These are phyloP conservation scores for Knufia petricola DNA, from an alignment of 2,329 filamentous ascomycete species.

Conservation along the genomic window DNA sequence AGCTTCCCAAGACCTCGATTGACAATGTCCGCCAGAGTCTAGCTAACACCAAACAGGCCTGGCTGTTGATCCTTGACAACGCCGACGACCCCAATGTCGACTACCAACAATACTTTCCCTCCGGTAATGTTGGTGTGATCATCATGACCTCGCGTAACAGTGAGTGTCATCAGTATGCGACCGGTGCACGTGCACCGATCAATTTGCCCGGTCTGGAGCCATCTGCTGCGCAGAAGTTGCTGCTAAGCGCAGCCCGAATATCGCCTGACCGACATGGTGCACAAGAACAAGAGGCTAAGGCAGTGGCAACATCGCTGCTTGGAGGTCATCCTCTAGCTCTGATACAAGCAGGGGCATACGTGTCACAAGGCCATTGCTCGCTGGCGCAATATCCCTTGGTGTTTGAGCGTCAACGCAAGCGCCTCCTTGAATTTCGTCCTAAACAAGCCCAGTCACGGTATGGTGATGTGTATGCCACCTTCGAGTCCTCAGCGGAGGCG, in stretches of 20 bases:
- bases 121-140: conserved; percentile 10
- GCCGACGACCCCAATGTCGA: conserved; percentile 17
- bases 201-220: conserved; percentile 10
- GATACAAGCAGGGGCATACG: conserved; percentile 22
- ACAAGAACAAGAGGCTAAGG: conserved; percentile 8
- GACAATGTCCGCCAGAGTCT: conserved; percentile 16
- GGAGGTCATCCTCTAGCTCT: conserved; percentile 18
- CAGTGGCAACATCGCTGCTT: conserved; percentile 9
- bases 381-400: conserved; percentile 22
- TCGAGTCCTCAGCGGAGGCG: conserved; percentile 27
- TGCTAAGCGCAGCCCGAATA: conserved; percentile 12
- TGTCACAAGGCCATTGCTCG: conserved; percentile 22
- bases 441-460: conserved; percentile 27
- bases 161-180: conserved; percentile 15
- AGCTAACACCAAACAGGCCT: conserved; percentile 11
- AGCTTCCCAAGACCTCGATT: conserved; percentile 13
- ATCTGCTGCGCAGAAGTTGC: conserved; percentile 14
- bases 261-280: background rate
- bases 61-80: conserved; percentile 20
- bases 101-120: conserved; percentile 16
- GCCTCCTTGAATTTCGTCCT: conserved; percentile 24
- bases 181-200: conserved; percentile 1
- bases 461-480: conserved; percentile 29
- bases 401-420: conserved; percentile 21
- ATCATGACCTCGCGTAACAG: conserved; percentile 18